phyloP scores from a whole-genome alignment of 2,329 filamentous ascomycete genomes.

The Calonectria pteridis region DNA sequence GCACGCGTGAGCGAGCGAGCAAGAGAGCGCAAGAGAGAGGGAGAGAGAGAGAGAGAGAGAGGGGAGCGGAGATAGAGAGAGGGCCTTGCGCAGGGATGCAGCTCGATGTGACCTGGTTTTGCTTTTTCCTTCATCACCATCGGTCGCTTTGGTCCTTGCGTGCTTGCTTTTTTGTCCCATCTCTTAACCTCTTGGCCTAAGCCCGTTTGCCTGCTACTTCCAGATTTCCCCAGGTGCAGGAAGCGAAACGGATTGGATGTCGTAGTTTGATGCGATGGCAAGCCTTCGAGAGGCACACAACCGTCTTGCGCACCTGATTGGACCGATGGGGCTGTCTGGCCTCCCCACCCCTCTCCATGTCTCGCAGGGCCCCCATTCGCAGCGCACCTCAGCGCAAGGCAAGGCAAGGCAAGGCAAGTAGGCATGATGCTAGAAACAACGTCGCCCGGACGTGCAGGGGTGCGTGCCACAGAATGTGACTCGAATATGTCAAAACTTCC shows the following conservation, averaged over 20 bases:
- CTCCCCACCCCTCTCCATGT: neutral
- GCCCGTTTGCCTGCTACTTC: neutral
- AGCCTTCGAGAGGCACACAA: neutral
- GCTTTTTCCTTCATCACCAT: slow-evolving; percentile 8
- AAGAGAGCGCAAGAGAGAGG: neutral
- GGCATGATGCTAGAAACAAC: slow-evolving; percentile 12
- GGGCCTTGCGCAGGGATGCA: neutral
- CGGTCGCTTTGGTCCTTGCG: neutral
- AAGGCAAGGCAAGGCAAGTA: neutral
- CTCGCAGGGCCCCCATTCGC: too few relatives aligned
- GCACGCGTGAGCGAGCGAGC: neutral
- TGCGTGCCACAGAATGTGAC: neutral
- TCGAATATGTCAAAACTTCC: slow-evolving; percentile 1
- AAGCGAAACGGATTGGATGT: neutral
- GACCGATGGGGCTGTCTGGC: neutral
- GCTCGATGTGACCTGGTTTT: neutral
- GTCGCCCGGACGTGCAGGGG: slow-evolving; percentile 2
- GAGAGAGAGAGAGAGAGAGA: neutral
- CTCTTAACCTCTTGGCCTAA: neutral
- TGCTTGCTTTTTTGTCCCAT: neutral
- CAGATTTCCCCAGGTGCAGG: slow-evolving; percentile 4
- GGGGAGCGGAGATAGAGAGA: too few relatives aligned
- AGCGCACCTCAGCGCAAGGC: too few relatives aligned
- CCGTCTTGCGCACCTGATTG: neutral
- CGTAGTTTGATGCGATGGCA: slow-evolving; percentile 18